Conservation (phyloP, 2,329 filamentous ascomycete species). For the Talaromyces sp. region DNA sequence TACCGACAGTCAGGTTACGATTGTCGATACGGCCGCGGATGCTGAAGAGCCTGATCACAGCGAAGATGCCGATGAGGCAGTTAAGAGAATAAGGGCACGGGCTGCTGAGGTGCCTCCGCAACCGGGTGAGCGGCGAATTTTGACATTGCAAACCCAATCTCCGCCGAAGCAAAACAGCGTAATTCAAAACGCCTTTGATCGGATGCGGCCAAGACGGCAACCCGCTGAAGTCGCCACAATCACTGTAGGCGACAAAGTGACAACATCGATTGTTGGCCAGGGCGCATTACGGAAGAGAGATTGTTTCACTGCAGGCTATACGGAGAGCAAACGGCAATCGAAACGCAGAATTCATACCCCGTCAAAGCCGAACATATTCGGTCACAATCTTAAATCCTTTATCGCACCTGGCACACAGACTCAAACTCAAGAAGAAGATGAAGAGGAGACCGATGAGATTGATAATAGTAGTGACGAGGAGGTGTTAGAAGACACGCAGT, state of each 20-base stretch:
- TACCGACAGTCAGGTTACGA: background rate
- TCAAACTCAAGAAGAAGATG: constrained; percentile 20
- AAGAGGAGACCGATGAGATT: constrained; percentile 4
- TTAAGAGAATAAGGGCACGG: constrained; percentile 16
- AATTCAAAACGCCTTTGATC: constrained; percentile 61
- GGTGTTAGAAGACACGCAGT: background rate
- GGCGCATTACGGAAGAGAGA: constrained; percentile 41
- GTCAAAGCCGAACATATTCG: constrained; percentile 40
- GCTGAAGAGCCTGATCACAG: background rate
- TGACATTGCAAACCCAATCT: constrained; percentile 17
- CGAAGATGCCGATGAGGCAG: constrained; percentile 18
- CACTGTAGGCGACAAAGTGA: constrained; percentile 67
- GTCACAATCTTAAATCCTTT: constrained; percentile 51
- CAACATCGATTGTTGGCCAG: constrained; percentile 63
- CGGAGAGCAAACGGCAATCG: constrained; percentile 30
- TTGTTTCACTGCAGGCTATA: constrained; percentile 27
- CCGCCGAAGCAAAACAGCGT: constrained; percentile 40
- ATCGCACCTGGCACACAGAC: constrained; percentile 53
- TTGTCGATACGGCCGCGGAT: constrained; percentile 6
- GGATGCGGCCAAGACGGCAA: constrained; percentile 62
- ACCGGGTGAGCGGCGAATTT: constrained; percentile 18
- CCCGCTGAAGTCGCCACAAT: constrained; percentile 68
- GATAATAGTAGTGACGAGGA: constrained; percentile 23
- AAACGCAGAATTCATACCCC: constrained; percentile 40
- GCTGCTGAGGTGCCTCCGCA: constrained; percentile 12